phyloP scores from a whole-genome alignment of 768 basidiomycete species.

The Rhizopogon sp. region DNA sequence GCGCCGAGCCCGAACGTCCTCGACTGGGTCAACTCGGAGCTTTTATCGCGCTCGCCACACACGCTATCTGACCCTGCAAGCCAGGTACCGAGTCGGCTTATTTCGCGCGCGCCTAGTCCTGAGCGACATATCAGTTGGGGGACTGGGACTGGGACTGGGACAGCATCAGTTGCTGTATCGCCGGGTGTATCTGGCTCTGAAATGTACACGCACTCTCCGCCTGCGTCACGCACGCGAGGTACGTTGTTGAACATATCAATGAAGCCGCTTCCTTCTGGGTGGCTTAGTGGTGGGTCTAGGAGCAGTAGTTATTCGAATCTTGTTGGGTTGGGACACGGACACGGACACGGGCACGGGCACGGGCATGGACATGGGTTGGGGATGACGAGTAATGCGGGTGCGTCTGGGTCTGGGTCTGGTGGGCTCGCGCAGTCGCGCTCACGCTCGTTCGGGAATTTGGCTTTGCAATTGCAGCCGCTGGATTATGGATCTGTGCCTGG shows the following conservation, averaged over 20 bases:
- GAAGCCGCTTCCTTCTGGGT: conserved; percentile 51
- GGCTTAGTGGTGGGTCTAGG: conserved; percentile 19
- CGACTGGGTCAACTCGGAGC: conserved; percentile 84
- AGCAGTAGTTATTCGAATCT: background rate
- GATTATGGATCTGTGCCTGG: background rate
- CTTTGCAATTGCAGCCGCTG: background rate
- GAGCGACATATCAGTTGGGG: conserved; percentile 31
- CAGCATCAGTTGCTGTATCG: conserved; percentile 2
- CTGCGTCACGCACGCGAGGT: conserved; percentile 48
- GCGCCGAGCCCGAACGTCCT: conserved; percentile 20
- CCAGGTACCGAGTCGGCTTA: conserved; percentile 18
- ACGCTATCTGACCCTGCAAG: conserved; percentile 24
- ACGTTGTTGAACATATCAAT: conserved; percentile 53
- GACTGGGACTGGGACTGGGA: background rate
- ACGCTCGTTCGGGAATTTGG: background rate
- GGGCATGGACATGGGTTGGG: background rate
- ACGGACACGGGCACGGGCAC: background rate
- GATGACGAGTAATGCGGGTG: background rate
- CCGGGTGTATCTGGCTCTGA: conserved; percentile 24
- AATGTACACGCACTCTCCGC: conserved; percentile 47
- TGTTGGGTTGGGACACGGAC: background rate
- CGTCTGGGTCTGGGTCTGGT: background rate
- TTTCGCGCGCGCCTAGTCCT: conserved; percentile 51
- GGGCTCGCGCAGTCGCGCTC: background rate
- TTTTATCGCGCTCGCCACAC: conserved; percentile 45